These are phyloP conservation scores for Aspergillus funiculosus DNA, from an alignment of 495 filamentous ascomycete genomes.

Conservation along the genomic window DNA sequence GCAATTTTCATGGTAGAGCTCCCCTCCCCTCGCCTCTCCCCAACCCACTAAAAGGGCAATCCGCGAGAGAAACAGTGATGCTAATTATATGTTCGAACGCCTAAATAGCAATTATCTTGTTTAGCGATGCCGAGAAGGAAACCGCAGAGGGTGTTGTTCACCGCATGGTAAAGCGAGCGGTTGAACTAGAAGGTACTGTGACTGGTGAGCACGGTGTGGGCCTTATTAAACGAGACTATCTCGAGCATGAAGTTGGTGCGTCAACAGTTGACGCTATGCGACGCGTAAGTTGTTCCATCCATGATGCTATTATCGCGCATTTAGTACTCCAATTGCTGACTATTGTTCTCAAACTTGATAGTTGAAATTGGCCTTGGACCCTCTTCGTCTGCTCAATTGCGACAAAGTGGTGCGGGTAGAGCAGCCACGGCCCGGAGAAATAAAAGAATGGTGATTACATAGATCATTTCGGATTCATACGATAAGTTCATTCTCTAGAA, in stretches of 20 bases:
- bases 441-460: slow-evolving; percentile 36
- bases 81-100: background rate
- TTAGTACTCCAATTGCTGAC: slow-evolving; percentile 9
- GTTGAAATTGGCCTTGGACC: slow-evolving; percentile 63
- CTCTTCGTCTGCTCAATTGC: slow-evolving; percentile 59
- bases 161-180: slow-evolving; percentile 55
- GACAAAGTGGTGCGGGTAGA: slow-evolving; percentile 58
- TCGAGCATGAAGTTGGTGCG: slow-evolving; percentile 26
- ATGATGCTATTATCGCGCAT: background rate
- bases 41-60: background rate
- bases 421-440: slow-evolving; percentile 32
- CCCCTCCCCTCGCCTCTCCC: background rate
- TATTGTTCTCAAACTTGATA: slow-evolving; percentile 19
- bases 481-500: background rate
- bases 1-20: slow-evolving; percentile 55
- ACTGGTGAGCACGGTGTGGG: slow-evolving; percentile 62
- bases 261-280: slow-evolving; percentile 55
- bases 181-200: slow-evolving; percentile 60
- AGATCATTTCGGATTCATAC: background rate
- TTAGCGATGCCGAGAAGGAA: slow-evolving; percentile 47
- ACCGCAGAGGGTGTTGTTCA: slow-evolving; percentile 49
- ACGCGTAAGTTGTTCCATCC: slow-evolving; percentile 40
- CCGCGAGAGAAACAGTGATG: background rate
- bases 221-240: slow-evolving; percentile 56
- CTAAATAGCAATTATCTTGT: slow-evolving; percentile 15